Evolutionary conservation across 345 rosid genomes (phyloP).

Genomic region (Erodium maritimum): DNA sequence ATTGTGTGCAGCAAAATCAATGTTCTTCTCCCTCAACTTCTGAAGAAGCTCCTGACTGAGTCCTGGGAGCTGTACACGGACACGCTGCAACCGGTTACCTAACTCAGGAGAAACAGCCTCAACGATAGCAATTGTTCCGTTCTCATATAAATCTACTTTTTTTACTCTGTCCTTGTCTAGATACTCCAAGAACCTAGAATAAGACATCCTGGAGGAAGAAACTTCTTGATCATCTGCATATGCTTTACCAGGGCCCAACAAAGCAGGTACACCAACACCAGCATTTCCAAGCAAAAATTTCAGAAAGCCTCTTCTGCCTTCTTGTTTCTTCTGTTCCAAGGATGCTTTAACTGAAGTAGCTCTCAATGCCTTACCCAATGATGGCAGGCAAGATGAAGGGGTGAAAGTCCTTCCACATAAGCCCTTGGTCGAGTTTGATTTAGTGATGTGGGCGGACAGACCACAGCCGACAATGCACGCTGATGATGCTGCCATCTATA

Average conservation of each 20-base stretch:
- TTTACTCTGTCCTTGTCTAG: slow-evolving; percentile 80
- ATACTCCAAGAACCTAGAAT: slow-evolving; percentile 93
- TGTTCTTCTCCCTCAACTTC: slow-evolving; percentile 88
- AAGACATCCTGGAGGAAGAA: slow-evolving; percentile 97
- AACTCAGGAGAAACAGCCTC: slow-evolving; percentile 96
- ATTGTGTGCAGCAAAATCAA: slow-evolving; percentile 95
- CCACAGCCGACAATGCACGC: slow-evolving; percentile 60
- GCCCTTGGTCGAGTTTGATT: slow-evolving; percentile 25
- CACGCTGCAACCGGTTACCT: slow-evolving; percentile 87
- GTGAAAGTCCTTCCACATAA: slow-evolving; percentile 28
- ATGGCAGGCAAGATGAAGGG: slow-evolving; percentile 21
- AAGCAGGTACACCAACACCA: slow-evolving; percentile 46
- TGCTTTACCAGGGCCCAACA: slow-evolving; percentile 58
- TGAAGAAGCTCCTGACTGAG: slow-evolving; percentile 92
- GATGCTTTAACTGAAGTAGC: slow-evolving; percentile 37
- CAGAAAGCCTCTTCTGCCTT: slow-evolving; percentile 68
- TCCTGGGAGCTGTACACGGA: slow-evolving; percentile 94
- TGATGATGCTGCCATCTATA: slow-evolving; percentile 61
- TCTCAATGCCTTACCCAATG: slow-evolving; percentile 27
- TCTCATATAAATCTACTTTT: slow-evolving; percentile 86
- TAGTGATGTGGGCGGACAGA: slow-evolving; percentile 25
- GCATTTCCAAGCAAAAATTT: slow-evolving; percentile 57
- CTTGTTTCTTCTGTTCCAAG: slow-evolving; percentile 31
- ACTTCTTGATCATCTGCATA: slow-evolving; percentile 84
- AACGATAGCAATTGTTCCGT: slow-evolving; percentile 95